Evolutionary conservation across 2,329 filamentous ascomycete species (phyloP).

Genomic region (Tetracladium maxilliforme): DNA sequence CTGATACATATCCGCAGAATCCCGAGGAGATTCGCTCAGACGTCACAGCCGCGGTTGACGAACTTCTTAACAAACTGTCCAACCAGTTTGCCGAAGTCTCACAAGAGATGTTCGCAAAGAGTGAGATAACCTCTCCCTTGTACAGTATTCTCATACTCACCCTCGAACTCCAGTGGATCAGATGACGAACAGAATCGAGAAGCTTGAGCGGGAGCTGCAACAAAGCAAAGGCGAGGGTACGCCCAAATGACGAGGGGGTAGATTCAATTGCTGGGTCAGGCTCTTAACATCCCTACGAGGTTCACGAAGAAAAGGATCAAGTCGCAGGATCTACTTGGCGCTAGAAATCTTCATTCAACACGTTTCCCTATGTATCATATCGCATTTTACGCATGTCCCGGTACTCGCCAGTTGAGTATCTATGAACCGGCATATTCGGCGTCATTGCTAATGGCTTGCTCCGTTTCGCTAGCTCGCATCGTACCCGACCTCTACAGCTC

Average conservation of each 20-base stretch:
- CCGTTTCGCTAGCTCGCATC: background rate
- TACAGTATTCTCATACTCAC: conserved; percentile 3
- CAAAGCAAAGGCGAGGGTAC: conserved; percentile 28
- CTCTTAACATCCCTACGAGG: too few relatives aligned
- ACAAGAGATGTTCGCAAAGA: conserved; percentile 76
- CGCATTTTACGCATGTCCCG: background rate
- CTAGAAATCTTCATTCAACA: background rate
- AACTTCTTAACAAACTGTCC: conserved; percentile 70
- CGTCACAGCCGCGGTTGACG: conserved; percentile 68
- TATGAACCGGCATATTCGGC: background rate
- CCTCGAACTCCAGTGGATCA: conserved; percentile 61
- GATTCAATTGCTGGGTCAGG: too few relatives aligned
- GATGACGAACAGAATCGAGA: conserved; percentile 77
- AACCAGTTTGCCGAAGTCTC: conserved; percentile 78
- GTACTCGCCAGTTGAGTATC: background rate
- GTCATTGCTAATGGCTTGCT: conserved; percentile 1
- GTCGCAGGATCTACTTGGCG: too few relatives aligned
- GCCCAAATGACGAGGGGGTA: background rate
- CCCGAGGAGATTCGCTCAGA: conserved; percentile 40
- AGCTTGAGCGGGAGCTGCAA: conserved; percentile 59
- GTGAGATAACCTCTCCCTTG: conserved; percentile 31
- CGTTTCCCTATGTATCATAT: background rate
- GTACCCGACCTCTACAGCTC: conserved; percentile 40
- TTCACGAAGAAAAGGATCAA: too few relatives aligned
- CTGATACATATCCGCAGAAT: conserved; percentile 1